A percentile compares a stretch with the other conserved stretches of the same genome.
Conservation (phyloP, 805 yeast species). For the Starmerella etchellsii region DNA sequence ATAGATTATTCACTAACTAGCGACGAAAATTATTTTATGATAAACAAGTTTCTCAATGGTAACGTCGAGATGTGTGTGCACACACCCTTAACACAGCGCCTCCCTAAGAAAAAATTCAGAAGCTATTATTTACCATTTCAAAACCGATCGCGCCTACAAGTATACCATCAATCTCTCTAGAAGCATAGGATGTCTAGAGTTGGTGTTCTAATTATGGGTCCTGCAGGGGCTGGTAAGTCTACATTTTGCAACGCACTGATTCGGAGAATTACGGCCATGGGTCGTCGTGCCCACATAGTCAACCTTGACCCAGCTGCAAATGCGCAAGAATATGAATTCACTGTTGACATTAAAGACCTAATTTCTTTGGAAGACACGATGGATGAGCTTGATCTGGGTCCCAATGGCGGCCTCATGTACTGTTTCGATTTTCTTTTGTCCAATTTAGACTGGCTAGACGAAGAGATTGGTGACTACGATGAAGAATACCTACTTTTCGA, state of each 20-base stretch:
- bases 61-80: too few species aligned
- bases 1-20: neutral
- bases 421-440: constrained; percentile 82
- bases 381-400: constrained; percentile 89
- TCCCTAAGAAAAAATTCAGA: neutral
- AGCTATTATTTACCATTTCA: too few species aligned
- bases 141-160: too few species aligned
- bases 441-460: constrained; percentile 94
- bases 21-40: too few species aligned
- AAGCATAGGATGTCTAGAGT: constrained; percentile 87
- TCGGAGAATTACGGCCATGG: constrained; percentile 75
- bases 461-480: constrained; percentile 88
- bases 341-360: constrained; percentile 82
- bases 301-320: constrained; percentile 97
- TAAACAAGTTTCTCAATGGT: too few species aligned
- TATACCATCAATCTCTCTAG: too few species aligned
- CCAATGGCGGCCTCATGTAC: constrained; percentile 86
- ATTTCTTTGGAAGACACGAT: constrained; percentile 85
- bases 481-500: constrained; percentile 91
- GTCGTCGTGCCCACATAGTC: constrained; percentile 87
- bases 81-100: neutral
- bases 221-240: constrained; percentile 95
- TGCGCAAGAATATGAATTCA: constrained; percentile 78
- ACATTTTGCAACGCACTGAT: constrained; percentile 86
- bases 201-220: constrained; percentile 87